Percentiles rank a stretch among this genome's conserved stretches.
Conservation (phyloP, 225 moss, liverwort and hornwort genomes). For the Physcomitrellopsis africana region DNA sequence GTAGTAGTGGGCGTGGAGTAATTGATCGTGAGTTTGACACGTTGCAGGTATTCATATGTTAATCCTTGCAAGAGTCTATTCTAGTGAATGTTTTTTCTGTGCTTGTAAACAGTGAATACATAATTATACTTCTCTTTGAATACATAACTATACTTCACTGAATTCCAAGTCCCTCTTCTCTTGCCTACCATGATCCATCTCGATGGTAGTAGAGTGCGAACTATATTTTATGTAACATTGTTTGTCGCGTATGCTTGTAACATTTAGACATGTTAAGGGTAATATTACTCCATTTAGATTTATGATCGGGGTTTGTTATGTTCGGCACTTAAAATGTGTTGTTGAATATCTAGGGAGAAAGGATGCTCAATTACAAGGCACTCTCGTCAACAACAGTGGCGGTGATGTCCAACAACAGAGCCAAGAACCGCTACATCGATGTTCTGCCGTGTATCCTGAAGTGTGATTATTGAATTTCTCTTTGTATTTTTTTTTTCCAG, state of each 20-base stretch:
- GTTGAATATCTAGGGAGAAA: conserved; percentile 46
- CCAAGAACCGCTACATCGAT: conserved; percentile 70
- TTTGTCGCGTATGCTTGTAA: background rate
- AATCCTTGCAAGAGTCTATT: background rate
- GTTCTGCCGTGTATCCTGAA: conserved; percentile 83
- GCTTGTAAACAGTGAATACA: background rate
- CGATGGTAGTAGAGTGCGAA: too few relatives aligned
- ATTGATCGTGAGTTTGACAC: conserved; percentile 64
- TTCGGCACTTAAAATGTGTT: background rate
- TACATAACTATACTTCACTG: too few relatives aligned
- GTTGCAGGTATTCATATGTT: conserved; percentile 44
- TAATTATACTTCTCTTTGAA: too few relatives aligned
- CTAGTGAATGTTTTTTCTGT: background rate
- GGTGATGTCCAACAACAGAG: conserved; percentile 36
- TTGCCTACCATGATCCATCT: too few relatives aligned
- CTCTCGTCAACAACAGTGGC: conserved; percentile 44
- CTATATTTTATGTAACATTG: too few relatives aligned
- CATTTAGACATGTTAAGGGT: background rate
- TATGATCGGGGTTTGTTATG: background rate
- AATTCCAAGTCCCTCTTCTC: too few relatives aligned
- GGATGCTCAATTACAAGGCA: conserved; percentile 32
- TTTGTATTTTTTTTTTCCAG: background rate
- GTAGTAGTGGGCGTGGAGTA: conserved; percentile 29
- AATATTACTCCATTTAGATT: too few relatives aligned
- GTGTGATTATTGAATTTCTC: background rate